phyloP scores from a whole-genome alignment of 352 stramenopile species.

The Phytophthora pinifolia region DNA sequence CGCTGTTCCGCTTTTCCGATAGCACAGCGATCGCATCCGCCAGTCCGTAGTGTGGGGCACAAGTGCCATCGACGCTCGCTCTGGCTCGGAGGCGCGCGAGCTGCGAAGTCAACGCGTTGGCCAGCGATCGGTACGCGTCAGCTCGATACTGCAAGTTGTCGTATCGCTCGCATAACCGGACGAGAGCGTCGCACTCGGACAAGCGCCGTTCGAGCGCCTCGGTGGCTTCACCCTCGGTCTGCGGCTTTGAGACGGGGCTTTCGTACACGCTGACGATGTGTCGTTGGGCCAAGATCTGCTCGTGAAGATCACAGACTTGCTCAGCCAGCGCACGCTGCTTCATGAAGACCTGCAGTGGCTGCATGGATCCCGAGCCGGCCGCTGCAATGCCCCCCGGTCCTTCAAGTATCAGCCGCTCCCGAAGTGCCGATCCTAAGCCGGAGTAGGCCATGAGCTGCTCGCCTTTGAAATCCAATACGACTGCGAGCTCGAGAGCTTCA shows the following conservation, averaged over 20 bases:
- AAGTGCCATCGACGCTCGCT: constrained; percentile 16
- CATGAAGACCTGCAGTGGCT: constrained; percentile 43
- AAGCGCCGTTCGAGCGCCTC: constrained; percentile 37
- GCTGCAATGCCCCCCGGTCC: constrained; percentile 11
- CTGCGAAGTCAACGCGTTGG: constrained; percentile 59
- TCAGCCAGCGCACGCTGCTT: constrained; percentile 47
- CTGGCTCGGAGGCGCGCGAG: constrained; percentile 37
- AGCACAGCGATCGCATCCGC: constrained; percentile 50
- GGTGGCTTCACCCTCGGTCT: constrained; percentile 16
- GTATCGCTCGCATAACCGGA: constrained; percentile 47
- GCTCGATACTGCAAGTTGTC: constrained; percentile 34
- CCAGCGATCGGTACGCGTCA: constrained; percentile 51
- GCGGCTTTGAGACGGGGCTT: constrained; percentile 26
- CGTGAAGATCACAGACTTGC: constrained; percentile 39
- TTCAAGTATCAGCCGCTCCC: constrained; percentile 32
- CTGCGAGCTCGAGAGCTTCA: constrained; percentile 50
- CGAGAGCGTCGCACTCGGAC: constrained; percentile 48
- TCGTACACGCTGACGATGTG: constrained; percentile 57
- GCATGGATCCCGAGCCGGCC: constrained; percentile 7
- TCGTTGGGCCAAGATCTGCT: constrained; percentile 48
- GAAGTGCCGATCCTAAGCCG: constrained; percentile 43
- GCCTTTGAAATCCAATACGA: constrained; percentile 35
- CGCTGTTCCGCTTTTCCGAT: constrained; percentile 40
- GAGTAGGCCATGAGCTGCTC: constrained; percentile 50
- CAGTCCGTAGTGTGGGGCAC: constrained; percentile 30